phyloP scores from a whole-genome alignment of 202 grass and related monocot species.

The Brachypodium distachyon region DNA sequence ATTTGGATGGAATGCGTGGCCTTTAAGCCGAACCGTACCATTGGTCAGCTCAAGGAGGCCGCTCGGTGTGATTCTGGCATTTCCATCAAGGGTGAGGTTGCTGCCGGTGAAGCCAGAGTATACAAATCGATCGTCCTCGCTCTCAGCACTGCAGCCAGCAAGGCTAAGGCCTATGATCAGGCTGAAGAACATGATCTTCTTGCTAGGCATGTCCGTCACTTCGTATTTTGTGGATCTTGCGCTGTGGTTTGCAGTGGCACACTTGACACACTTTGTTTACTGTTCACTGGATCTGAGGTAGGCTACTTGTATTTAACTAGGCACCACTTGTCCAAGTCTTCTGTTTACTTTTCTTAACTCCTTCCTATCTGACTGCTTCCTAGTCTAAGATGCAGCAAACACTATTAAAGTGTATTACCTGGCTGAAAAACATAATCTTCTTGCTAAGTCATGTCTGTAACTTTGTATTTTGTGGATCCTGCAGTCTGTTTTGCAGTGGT shows the following conservation, averaged over 20 bases:
- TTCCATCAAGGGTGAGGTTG: conserved; percentile 21
- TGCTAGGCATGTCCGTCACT: background rate
- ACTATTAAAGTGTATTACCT: no score
- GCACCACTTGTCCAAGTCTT: background rate
- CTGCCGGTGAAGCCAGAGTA: no score
- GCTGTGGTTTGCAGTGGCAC: background rate
- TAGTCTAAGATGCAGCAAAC: no score
- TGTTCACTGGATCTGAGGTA: background rate
- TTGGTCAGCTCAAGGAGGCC: conserved; percentile 35
- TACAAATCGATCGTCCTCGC: background rate
- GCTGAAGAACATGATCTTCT: background rate
- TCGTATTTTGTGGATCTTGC: background rate
- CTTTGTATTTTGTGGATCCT: no score
- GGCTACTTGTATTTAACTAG: background rate
- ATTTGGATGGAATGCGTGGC: conserved; percentile 6
- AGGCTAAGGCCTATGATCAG: background rate
- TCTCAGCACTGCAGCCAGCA: background rate
- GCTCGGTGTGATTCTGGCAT: background rate
- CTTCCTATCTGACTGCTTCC: background rate
- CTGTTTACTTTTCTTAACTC: background rate
- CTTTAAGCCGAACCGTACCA: background rate
- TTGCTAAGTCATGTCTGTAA: no score
- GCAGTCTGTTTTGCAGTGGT: no score
- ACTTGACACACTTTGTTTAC: background rate
- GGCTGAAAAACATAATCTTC: no score